Conservation (phyloP, 2,329 filamentous ascomycete genomes). For the Hypoxylon sp. region DNA sequence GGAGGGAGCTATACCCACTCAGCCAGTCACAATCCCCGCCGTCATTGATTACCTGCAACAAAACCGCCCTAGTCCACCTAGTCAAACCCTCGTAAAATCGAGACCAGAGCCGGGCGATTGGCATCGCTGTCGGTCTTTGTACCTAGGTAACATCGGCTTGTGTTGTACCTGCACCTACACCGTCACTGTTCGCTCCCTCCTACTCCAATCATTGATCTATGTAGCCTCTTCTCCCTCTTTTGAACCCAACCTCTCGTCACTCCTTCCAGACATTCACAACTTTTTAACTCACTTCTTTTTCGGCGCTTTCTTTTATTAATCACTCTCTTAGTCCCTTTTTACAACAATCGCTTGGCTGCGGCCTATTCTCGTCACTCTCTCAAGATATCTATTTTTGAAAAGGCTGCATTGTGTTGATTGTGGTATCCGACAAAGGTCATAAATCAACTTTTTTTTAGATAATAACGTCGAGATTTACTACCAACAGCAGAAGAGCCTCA, state of each 20-base stretch:
- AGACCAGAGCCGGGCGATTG: constrained; percentile 34
- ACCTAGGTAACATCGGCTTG: constrained; percentile 33
- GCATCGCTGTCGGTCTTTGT: constrained; percentile 30
- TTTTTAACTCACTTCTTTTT: constrained; percentile 17
- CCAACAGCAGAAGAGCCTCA: constrained; percentile 8
- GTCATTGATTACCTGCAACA: constrained; percentile 21
- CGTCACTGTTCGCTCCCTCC: constrained; percentile 18
- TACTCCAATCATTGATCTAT: constrained; percentile 35
- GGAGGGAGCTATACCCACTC: constrained; percentile 13
- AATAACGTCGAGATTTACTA: constrained; percentile 18
- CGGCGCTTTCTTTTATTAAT: constrained; percentile 31
- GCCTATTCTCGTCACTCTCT: constrained; percentile 43
- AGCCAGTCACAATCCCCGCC: constrained; percentile 22
- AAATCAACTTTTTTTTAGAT: constrained; percentile 26
- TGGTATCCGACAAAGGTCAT: constrained; percentile 19
- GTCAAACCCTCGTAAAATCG: constrained; percentile 30
- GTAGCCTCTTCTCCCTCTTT: constrained; percentile 30
- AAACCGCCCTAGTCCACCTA: constrained; percentile 13
- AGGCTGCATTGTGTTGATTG: constrained; percentile 29
- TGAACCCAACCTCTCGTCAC: constrained; percentile 35
- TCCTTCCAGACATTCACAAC: constrained; percentile 29
- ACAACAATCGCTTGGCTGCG: constrained; percentile 33
- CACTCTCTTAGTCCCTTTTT: constrained; percentile 33
- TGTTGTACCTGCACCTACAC: constrained; percentile 21
- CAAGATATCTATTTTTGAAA: constrained; percentile 39